Evolutionary conservation across 768 basidiomycete species (phyloP), one percentile per base, ranked within the genome.

Genomic region (Trametes cingulata): DNA sequence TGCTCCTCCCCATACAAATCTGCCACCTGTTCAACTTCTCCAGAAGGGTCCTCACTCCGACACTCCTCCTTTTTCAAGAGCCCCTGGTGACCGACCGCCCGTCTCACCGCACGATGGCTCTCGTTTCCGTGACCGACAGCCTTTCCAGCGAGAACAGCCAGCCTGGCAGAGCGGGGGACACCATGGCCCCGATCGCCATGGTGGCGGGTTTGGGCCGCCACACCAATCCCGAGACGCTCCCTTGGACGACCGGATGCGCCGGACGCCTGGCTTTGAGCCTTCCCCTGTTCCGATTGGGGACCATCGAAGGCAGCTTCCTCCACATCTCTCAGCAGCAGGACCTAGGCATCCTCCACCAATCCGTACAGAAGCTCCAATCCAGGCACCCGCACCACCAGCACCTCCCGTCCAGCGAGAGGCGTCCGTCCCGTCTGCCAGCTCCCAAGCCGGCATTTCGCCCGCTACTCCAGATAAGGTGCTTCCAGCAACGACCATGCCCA

Each of bases 1-100:
- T 41, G 63, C 72, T 19, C 75, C 78, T 12, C 72, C 77, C 29
- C 79, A 81, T 59, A 69, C 73, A 22, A 70, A 73, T 42, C 65
- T 67, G 29, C 71, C 75, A 53, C 65, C 77, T 54, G 71, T 88
- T 2, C 86, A 88, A 58, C 70, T 88, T 7, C 69, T 90, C 52
- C 88, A 88, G 68, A 91, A 88, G 71, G 66, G 67, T 15, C 62
- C 33, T 14, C 60, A 59, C 4, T 52, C 62, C 13, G 58, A 58
- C 19, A 27, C 56, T 13, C 45, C 49, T 33, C 19, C 56, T 3
- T 65, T 62, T 29, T 60, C 68, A 22, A 55, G 65, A 45, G 40
- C 60, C 41, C 55, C 56, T 9, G 61, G 62, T 35, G 72, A 73
- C 10, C 67, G 67, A 12, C 33, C 64, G 13, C 56, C 58, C 2